Evolutionary conservation across 164 flowering plant genomes (phyloP).

Genomic region (Chimonanthus salicifolius): DNA sequence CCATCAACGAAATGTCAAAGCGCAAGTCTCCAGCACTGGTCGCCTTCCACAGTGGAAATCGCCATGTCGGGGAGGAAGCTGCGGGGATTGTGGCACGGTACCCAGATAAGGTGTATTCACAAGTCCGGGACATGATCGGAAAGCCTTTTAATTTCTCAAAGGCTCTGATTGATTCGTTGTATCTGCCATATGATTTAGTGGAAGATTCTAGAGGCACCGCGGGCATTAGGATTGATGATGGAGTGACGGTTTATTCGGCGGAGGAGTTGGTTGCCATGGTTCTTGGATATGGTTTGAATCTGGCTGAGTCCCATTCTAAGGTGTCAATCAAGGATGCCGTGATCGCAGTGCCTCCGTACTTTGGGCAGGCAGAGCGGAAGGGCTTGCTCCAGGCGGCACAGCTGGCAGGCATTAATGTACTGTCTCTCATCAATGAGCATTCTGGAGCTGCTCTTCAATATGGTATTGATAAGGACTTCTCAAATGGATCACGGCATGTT

Average conservation of each 20-base stretch:
- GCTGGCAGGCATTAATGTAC: constrained; percentile 79
- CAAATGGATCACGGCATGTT: constrained; percentile 82
- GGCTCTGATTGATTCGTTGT: constrained; percentile 34
- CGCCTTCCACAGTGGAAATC: constrained; percentile 57
- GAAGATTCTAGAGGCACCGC: constrained; percentile 63
- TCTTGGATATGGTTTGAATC: constrained; percentile 43
- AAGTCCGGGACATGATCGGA: constrained; percentile 55
- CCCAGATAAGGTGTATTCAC: constrained; percentile 73
- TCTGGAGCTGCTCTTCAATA: constrained; percentile 96
- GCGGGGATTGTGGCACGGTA: constrained; percentile 71
- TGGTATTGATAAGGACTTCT: constrained; percentile 96
- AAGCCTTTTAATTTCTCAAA: constrained; percentile 44
- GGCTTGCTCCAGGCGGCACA: constrained; percentile 75
- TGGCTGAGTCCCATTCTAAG: constrained; percentile 80
- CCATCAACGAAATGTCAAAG: constrained; percentile 98
- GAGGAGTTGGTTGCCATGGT: constrained; percentile 88
- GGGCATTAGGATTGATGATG: constrained; percentile 46
- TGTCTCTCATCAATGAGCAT: constrained; percentile 81
- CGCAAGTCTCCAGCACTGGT: constrained; percentile 85
- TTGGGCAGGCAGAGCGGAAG: constrained; percentile 87
- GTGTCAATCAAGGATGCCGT: constrained; percentile 62
- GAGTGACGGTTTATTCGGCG: constrained; percentile 37
- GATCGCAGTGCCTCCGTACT: constrained; percentile 77
- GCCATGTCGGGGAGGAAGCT: constrained; percentile 84
- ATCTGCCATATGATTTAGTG: constrained; percentile 56